Conservation (phyloP, 78 protist species). For the Dictyostelium brefeldianum region DNA sequence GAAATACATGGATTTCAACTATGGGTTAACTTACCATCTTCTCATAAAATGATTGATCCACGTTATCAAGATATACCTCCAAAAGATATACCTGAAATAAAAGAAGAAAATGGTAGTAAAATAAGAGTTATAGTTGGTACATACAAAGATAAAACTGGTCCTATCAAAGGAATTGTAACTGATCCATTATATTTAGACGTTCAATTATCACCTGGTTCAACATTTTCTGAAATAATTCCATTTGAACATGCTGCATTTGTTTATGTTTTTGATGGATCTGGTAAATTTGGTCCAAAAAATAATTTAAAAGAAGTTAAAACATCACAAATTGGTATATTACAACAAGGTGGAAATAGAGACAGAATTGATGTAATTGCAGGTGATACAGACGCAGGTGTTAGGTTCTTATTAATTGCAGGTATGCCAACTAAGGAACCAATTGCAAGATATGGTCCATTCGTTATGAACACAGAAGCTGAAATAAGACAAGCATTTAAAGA, state of each 20-base stretch:
- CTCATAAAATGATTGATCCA: constrained; percentile 90
- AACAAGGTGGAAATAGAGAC: constrained; percentile 6
- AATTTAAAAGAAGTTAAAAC: constrained; percentile 24
- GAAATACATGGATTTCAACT: constrained; percentile 82
- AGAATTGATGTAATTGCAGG: constrained; percentile 39
- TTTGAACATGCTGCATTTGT: constrained; percentile 64
- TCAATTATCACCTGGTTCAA: constrained; percentile 1
- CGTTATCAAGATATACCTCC: constrained; percentile 83
- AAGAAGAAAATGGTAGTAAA: constrained; percentile 6
- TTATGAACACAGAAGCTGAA: constrained; percentile 93
- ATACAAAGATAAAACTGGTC: constrained; percentile 18
- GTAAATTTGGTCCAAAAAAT: constrained; percentile 54
- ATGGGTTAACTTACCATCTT: constrained; percentile 89
- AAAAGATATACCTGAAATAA: constrained; percentile 22
- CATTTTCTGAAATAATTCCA: constrained; percentile 41
- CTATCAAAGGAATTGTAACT: constrained; percentile 43
- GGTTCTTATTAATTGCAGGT: constrained; percentile 78
- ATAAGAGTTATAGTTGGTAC: constrained; percentile 68
- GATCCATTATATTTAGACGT: constrained; percentile 72
- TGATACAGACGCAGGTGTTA: constrained; percentile 25
- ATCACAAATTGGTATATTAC: constrained; percentile 53
- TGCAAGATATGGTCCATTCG: constrained; percentile 92
- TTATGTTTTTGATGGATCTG: constrained; percentile 76
- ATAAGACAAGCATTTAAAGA: constrained; percentile 84
- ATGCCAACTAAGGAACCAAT: constrained; percentile 85